Evolutionary conservation across 1,284 basidiomycete species (phyloP).

Genomic region (Irpex sp.): DNA sequence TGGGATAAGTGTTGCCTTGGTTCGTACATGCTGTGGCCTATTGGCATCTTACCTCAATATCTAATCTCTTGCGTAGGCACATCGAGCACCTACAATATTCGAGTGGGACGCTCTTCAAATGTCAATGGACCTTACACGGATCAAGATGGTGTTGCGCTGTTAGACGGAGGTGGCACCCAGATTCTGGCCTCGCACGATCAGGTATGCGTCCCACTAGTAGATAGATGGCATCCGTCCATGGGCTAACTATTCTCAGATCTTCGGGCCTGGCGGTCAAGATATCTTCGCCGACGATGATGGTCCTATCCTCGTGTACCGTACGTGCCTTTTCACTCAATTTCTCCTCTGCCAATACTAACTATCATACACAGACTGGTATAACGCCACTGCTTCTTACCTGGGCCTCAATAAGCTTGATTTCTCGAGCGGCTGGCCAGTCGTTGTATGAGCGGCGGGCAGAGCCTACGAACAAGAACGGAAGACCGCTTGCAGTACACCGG

Average conservation of each 20-base stretch:
- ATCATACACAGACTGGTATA: neutral
- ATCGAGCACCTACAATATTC: slow-evolving; percentile 52
- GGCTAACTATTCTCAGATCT: neutral
- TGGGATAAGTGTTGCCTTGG: neutral
- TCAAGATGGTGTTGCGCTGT: slow-evolving; percentile 36
- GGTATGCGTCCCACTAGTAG: no score
- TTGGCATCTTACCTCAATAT: no score
- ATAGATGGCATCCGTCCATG: no score
- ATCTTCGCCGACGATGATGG: neutral
- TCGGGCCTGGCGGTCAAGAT: neutral
- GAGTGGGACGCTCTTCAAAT: slow-evolving; percentile 45
- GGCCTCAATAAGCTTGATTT: neutral
- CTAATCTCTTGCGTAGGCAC: slow-evolving; percentile 4
- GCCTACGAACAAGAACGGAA: no score
- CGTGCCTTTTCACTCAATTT: neutral
- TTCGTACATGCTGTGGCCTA: neutral
- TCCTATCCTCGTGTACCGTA: neutral
- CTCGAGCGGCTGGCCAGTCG: neutral
- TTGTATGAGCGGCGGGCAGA: neutral
- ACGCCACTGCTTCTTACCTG: neutral
- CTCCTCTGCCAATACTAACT: no score
- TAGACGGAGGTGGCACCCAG: neutral
- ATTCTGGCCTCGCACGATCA: neutral
- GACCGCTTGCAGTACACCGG: no score
- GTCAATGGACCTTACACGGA: slow-evolving; percentile 44